Base-by-base conservation (phyloP, 345 rosid genomes). In the Salix brachista region DNA sequence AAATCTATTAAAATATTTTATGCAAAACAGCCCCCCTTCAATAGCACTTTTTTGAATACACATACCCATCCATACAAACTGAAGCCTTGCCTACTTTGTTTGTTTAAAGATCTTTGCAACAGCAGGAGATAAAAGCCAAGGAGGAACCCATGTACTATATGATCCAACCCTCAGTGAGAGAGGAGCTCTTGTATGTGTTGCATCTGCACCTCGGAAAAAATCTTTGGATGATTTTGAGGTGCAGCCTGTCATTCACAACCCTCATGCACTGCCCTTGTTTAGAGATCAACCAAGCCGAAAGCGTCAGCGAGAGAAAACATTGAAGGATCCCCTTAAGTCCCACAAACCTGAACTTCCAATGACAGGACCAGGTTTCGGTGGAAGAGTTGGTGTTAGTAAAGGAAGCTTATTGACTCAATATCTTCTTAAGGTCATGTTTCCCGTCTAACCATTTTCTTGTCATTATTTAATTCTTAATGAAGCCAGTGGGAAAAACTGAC, bases 211-310 rank as follows among this genome's bases (percentile, higher is more conserved):
- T 26, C 88, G 99, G 89, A 91, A 90, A 84, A 90, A 93, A 82
- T 96, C 99, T 66, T 81, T 96, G 62, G 98, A 96, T 72, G 99
- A 93, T 85, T 92, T 93, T 84, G 94, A 84, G 91, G 87, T 85
- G 36, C 89, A 89, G 71, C 98, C 86, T 79, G 94, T 91, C 65
- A 92, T 96, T 74, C 99, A 96, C 86, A 96, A 96, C 70, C 99
- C 99, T 69, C 99, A 96, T 79, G 94, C 99, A 17, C 81, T 96
- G 56, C 99, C 99, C 36, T 68, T 96, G 74, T 96, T 93, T 83
- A 96, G 99, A 92, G 99, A 96, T 79, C 89, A 90, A 80, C 98
- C 99, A 80, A 96, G 98, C 84, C 97, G 97, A 67, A 96, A 96
- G 86, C 91, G 99, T 72, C 90, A 96, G 83, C 82, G 97, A 65